Evolutionary conservation across 495 filamentous ascomycete species (phyloP).

Genomic region (Hypoxylon lenormandii): DNA sequence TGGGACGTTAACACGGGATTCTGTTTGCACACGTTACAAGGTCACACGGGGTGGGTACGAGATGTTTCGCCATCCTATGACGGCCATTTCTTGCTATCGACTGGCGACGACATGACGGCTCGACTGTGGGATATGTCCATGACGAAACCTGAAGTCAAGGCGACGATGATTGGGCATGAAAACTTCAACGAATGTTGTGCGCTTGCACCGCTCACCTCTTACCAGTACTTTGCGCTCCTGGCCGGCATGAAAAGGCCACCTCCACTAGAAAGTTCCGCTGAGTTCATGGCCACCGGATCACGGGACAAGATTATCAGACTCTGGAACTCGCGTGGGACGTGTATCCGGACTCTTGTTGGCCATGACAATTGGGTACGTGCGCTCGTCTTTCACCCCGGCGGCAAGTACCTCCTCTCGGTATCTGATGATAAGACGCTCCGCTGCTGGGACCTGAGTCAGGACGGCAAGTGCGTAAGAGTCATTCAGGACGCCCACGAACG

Average conservation of each 20-base stretch:
- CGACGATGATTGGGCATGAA: conserved; percentile 87
- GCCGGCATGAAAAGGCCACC: conserved; percentile 88
- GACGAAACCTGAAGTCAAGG: conserved; percentile 76
- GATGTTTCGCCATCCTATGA: conserved; percentile 85
- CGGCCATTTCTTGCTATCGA: conserved; percentile 82
- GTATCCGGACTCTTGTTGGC: conserved; percentile 86
- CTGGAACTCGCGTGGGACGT: conserved; percentile 86
- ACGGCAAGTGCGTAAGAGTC: conserved; percentile 87
- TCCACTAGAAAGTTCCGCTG: conserved; percentile 75
- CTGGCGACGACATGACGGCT: conserved; percentile 81
- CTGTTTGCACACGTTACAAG: conserved; percentile 84
- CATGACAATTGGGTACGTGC: conserved; percentile 97
- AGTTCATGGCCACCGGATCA: conserved; percentile 90
- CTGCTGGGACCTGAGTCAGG: conserved; percentile 94
- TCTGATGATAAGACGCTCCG: conserved; percentile 91
- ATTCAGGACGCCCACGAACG: conserved; percentile 82
- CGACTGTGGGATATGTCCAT: conserved; percentile 85
- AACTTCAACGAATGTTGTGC: conserved; percentile 89
- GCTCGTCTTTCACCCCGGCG: conserved; percentile 90
- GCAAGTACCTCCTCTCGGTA: conserved; percentile 88
- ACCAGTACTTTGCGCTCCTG: conserved; percentile 79
- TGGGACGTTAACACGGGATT: conserved; percentile 96
- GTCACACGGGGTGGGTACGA: conserved; percentile 87
- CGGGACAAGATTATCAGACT: conserved; percentile 92
- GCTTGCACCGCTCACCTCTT: conserved; percentile 83